Percentiles rank a stretch among this genome's conserved stretches.
Conservation (phyloP, 495 filamentous ascomycete species). For the Penicillium arizonense region DNA sequence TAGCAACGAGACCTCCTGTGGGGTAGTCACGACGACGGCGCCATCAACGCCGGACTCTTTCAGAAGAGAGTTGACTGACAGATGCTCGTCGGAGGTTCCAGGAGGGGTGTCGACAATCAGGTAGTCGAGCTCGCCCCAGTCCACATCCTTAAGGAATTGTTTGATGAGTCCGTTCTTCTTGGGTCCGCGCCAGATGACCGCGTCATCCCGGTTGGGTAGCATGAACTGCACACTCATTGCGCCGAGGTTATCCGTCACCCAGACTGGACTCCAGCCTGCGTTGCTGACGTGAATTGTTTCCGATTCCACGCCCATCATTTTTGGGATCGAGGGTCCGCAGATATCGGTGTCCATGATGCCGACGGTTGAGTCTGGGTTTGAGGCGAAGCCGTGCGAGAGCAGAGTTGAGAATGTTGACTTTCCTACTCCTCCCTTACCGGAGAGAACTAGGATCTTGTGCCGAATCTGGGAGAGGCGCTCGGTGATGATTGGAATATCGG, state of each 20-base stretch:
- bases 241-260: slow-evolving; percentile 85
- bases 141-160: slow-evolving; percentile 94
- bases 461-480: slow-evolving; percentile 74
- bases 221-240: slow-evolving; percentile 98
- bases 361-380: slow-evolving; percentile 69
- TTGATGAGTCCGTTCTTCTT: slow-evolving; percentile 99
- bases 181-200: slow-evolving; percentile 93
- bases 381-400: slow-evolving; percentile 82
- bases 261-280: slow-evolving; percentile 88
- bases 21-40: slow-evolving; percentile 89
- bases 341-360: slow-evolving; percentile 98
- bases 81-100: slow-evolving; percentile 90
- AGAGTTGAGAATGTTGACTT: slow-evolving; percentile 90
- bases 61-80: slow-evolving; percentile 84
- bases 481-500: slow-evolving; percentile 85
- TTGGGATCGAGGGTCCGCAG: slow-evolving; percentile 89
- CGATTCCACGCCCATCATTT: slow-evolving; percentile 95
- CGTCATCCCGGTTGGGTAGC: slow-evolving; percentile 88
- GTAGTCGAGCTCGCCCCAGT: slow-evolving; percentile 94
- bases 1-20: slow-evolving; percentile 88
- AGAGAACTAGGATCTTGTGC: slow-evolving; percentile 90
- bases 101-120: slow-evolving; percentile 93
- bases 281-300: slow-evolving; percentile 88
- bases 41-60: slow-evolving; percentile 90
- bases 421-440: slow-evolving; percentile 94